Evolutionary conservation across 768 basidiomycete genomes (phyloP), one percentile per base, ranked within the genome.

Genomic region (Podaxis sp.): DNA sequence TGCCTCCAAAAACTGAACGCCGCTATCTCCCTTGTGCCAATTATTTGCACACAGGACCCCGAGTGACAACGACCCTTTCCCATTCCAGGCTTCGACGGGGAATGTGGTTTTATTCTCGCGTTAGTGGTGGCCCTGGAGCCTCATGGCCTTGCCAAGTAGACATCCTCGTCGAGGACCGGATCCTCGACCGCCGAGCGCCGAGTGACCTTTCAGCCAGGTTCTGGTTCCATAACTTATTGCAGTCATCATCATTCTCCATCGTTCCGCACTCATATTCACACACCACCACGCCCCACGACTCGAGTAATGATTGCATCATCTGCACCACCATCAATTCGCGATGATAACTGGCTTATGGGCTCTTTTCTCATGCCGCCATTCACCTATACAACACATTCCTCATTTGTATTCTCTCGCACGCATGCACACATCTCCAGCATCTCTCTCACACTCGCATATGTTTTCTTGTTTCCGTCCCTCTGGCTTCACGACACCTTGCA

Each of bases 301-400:
- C 36, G 19, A 59, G 49, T 50, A 50, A 25, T 50, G 49, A 22
- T 59, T 59, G 33, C 58, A 59, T 51, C 49, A 51, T 29, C 27
- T 15, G 22, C 17, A 46, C 25, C 43, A 47, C 27, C 33, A 33
- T 37, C 53, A 40, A 13, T 43, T 17, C 36, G 43, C 53, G 52
- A 47, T 43, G 52, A 55, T 41, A 25, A 37, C 40, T 54, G 53
- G 52, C 33, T 25, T 55, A 13, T 13, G 19, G 5, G 22, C 33
- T 55, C 40, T 47, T 55, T 55, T 61, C 60, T 61, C 60, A 61
- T 55, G 59, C 60, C 46, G 55, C 60, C 43, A 37, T 37, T 29
- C 46, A 29, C 29, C 46, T 27, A 24, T 29, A 55, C 36, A 43
- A 50, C 57, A 59, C 47, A 38, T 50, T 36, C 58, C 36, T 37